phyloP scores from a whole-genome alignment of 2,329 filamentous ascomycete species.

The Colletotrichum spinosum region DNA sequence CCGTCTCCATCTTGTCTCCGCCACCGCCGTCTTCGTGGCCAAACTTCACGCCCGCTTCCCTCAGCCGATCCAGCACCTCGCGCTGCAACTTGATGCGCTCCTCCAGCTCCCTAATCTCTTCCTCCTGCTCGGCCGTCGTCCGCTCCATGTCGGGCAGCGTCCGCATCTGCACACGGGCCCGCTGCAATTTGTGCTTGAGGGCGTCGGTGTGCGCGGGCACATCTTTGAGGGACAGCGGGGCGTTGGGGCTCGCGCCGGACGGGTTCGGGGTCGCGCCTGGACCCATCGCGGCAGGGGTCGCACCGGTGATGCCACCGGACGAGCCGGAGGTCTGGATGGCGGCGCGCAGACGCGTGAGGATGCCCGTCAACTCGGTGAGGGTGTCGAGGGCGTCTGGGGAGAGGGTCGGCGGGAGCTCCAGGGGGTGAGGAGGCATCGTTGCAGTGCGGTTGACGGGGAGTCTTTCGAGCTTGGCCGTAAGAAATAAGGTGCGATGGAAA shows the following conservation, averaged over 20 bases:
- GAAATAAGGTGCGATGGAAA: neutral
- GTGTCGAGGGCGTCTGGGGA: conserved; percentile 87
- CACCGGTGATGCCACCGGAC: conserved; percentile 52
- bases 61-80: conserved; percentile 65
- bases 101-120: conserved; percentile 76
- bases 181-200: conserved; percentile 86
- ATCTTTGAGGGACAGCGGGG: conserved; percentile 72
- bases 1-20: conserved; percentile 56
- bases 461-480: neutral
- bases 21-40: conserved; percentile 49
- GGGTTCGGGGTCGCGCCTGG: conserved; percentile 43
- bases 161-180: conserved; percentile 75
- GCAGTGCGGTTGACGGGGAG: neutral
- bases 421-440: conserved; percentile 48
- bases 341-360: conserved; percentile 79
- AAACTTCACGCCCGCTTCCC: conserved; percentile 60
- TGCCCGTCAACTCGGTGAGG: conserved; percentile 81
- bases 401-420: conserved; percentile 72
- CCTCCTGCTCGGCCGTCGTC: conserved; percentile 74
- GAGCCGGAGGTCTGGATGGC: conserved; percentile 51
- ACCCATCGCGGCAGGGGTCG: conserved; percentile 47
- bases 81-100: conserved; percentile 72
- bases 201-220: conserved; percentile 81
- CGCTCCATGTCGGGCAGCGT: conserved; percentile 78
- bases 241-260: conserved; percentile 47